Percentiles rank a stretch among this genome's conserved stretches.
Evolutionary conservation across 257 asterid species (phyloP).

Genomic region (Gentiana dahurica): DNA sequence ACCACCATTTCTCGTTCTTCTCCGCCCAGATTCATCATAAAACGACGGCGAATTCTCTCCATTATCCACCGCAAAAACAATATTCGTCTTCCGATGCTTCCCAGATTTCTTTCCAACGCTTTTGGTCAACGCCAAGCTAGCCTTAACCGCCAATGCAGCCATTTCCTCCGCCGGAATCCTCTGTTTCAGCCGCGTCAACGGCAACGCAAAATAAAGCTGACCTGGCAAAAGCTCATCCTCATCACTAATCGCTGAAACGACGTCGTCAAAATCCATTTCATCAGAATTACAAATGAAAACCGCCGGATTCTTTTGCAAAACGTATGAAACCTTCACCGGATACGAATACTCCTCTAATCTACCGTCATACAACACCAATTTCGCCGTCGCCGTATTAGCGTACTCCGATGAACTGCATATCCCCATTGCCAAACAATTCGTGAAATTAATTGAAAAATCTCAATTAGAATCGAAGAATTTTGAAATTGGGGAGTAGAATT

Average conservation of each 20-base stretch:
- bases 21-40: constrained; percentile 13
- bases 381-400: constrained; percentile 61
- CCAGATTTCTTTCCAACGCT: constrained; percentile 52
- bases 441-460: no score
- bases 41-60: constrained; percentile 17
- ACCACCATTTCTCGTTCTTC: constrained; percentile 16
- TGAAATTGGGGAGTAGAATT: no score
- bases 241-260: constrained; percentile 53
- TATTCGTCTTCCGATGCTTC: constrained; percentile 24
- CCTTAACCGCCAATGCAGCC: constrained; percentile 98
- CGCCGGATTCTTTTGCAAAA: constrained; percentile 54
- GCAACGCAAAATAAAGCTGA: constrained; percentile 79
- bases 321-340: constrained; percentile 69
- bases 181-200: constrained; percentile 41
- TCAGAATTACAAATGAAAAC: constrained; percentile 83
- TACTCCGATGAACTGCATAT: constrained; percentile 79
- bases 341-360: constrained; percentile 67
- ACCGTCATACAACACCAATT: constrained; percentile 61
- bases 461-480: no score
- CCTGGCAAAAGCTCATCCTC: constrained; percentile 81
- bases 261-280: constrained; percentile 80
- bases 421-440: constrained; percentile 35
- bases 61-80: constrained; percentile 22
- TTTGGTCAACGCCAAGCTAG: constrained; percentile 67
- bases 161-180: constrained; percentile 78